Evolutionary conservation across 2,329 filamentous ascomycete genomes (phyloP), one percentile per base, ranked within the genome.

Genomic region (Cadophora luteo-olivacea): DNA sequence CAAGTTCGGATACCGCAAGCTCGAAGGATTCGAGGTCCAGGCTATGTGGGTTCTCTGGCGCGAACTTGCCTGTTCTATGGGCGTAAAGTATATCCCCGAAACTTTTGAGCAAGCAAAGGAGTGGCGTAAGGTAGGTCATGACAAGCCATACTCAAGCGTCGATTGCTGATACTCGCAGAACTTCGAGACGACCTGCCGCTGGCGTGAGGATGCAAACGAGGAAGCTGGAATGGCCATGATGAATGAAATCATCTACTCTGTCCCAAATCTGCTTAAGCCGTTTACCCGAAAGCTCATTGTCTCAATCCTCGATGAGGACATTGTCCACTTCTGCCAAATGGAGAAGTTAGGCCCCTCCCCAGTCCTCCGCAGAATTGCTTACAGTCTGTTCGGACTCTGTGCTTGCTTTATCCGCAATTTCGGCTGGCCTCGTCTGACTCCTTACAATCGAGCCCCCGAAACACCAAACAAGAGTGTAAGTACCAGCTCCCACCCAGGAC

Each of bases 21-120:
- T 68, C 2, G 63, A 70, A 41, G 29, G 51, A 4, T 70, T 70
- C 25, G 69, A 70, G 33, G 49, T 57, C 7, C 69, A 70, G 19
- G 69, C 69, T 22, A 64, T 64, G 69, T 70, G 69, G 69, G 52
- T 70, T 41, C 48, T 70, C 14, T 70, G 69, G 69, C 66, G 64
- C 38, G 69, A 70, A 24, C 41, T 71, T 32, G 66, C 38, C 22
- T 66, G 64, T 24, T 52, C 61, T 2, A 70, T 70, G 69, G 67
- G 66, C 14, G 49, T 64, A 12, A 63, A 65, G n/a, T 70, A 69
- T 41, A 63, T 71, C 22, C 64, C 67, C n/a, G 33, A 67, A 38
- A 67, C 61, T 14, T 38, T 68, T 41, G 61, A 64, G 29, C 69
- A 68, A 48, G 69, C 69, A 2, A 55, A 55, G 22, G 52, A 67